Percentiles rank a stretch among this genome's conserved stretches.
Conservation (phyloP, 2,329 filamentous ascomycete species). For the Orbilia oligospora region DNA sequence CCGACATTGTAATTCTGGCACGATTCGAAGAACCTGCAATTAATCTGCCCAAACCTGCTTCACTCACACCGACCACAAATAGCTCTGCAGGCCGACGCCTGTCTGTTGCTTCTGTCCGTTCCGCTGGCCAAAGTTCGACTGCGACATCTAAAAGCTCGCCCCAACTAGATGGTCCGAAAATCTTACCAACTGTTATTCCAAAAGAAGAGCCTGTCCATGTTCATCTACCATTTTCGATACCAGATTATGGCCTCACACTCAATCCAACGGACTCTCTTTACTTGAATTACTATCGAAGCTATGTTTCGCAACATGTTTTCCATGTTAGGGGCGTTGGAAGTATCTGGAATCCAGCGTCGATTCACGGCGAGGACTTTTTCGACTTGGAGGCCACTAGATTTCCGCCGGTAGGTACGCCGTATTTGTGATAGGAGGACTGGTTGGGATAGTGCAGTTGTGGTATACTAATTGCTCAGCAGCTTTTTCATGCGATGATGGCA, state of each 20-base stretch:
- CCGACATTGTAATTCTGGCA: slow-evolving; percentile 71
- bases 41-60: slow-evolving; percentile 31
- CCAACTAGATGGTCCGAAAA: slow-evolving; percentile 39
- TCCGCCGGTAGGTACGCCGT: slow-evolving; percentile 69
- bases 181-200: slow-evolving; percentile 35
- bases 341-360: slow-evolving; percentile 43
- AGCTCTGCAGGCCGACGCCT: slow-evolving; percentile 45
- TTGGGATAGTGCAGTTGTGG: slow-evolving; percentile 15
- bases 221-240: slow-evolving; percentile 38
- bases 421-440: neutral
- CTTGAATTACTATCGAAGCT: slow-evolving; percentile 64
- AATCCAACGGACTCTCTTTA: slow-evolving; percentile 57
- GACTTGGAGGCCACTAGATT: slow-evolving; percentile 70
- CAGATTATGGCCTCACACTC: slow-evolving; percentile 30
- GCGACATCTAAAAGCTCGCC: slow-evolving; percentile 57
- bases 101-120: slow-evolving; percentile 48
- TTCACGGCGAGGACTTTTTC: slow-evolving; percentile 67
- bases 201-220: slow-evolving; percentile 44
- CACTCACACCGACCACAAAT: slow-evolving; percentile 45
- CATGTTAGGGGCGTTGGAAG: slow-evolving; percentile 59
- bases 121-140: slow-evolving; percentile 46
- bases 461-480: slow-evolving; percentile 65
- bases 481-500: slow-evolving; percentile 74
- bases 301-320: slow-evolving; percentile 63
- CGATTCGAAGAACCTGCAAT: slow-evolving; percentile 69